Evolutionary conservation across 495 filamentous ascomycete genomes (phyloP).

Genomic region (Neohortaea acidophila): DNA sequence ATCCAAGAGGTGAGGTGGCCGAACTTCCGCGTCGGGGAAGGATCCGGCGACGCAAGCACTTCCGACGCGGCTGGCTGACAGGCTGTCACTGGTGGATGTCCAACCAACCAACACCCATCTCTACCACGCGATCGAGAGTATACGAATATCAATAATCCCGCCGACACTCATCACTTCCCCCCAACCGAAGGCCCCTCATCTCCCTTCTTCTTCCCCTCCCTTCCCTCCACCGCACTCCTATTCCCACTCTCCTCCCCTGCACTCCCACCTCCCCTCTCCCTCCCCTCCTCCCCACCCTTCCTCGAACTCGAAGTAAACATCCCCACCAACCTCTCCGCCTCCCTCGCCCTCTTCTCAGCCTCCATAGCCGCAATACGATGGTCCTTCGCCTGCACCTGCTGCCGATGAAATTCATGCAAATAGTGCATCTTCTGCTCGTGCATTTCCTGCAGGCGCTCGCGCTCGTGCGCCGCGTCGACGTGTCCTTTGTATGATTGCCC

Average conservation of each 20-base stretch:
- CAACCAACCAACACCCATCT: too few species aligned
- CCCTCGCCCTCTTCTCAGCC: background rate
- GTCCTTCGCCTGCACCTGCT: background rate
- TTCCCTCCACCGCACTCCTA: background rate
- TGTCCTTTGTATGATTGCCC: slow-evolving; percentile 1
- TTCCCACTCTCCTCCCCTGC: background rate
- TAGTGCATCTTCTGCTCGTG: slow-evolving; percentile 6
- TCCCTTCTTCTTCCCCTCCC: background rate
- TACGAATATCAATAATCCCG: too few species aligned
- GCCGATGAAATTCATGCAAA: slow-evolving; percentile 5
- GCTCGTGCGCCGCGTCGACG: background rate
- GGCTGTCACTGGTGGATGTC: too few species aligned
- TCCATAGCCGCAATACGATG: too few species aligned
- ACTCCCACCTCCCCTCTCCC: background rate
- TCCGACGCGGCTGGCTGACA: too few species aligned
- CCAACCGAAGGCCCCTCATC: background rate
- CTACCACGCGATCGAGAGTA: too few species aligned
- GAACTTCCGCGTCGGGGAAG: too few species aligned
- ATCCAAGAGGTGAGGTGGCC: too few species aligned
- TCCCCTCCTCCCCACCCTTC: background rate
- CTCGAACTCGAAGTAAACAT: too few species aligned
- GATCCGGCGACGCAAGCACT: too few species aligned
- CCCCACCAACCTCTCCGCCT: background rate
- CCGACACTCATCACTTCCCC: background rate
- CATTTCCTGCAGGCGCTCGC: slow-evolving; percentile 3